Percentiles rank a stretch among this genome's conserved stretches.
phyloP scores from a whole-genome alignment of 768 basidiomycete species.

The Tremella fuciformis region DNA sequence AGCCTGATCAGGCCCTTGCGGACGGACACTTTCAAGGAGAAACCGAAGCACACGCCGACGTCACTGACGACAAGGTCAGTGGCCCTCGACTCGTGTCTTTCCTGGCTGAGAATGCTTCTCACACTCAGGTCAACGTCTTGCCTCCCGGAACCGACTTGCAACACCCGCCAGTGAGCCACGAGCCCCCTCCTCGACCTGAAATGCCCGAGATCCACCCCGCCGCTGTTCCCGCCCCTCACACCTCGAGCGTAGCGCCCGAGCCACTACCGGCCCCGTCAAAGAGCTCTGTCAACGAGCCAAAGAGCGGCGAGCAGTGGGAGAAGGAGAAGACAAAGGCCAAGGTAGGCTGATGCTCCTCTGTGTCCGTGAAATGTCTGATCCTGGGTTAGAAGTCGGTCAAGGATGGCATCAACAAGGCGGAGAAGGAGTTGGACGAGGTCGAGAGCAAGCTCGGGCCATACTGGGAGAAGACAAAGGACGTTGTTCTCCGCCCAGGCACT shows the following conservation, averaged over 20 bases:
- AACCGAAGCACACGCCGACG: conserved; percentile 51
- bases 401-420: conserved; percentile 37
- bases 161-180: conserved; percentile 33
- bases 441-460: conserved; percentile 43
- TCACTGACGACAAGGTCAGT: conserved; percentile 55
- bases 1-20: conserved; percentile 62
- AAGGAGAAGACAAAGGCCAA: conserved; percentile 58
- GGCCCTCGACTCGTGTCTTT: not conserved
- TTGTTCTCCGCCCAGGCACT: conserved; percentile 65
- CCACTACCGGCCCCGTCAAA: conserved; percentile 37
- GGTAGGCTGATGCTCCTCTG: not conserved
- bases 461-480: conserved; percentile 58
- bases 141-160: conserved; percentile 46
- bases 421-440: conserved; percentile 50
- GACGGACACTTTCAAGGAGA: conserved; percentile 56
- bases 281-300: conserved; percentile 29
- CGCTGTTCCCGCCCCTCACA: conserved; percentile 26
- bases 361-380: conserved; percentile 12
- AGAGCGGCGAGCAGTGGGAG: conserved; percentile 28
- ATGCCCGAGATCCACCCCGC: conserved; percentile 22
- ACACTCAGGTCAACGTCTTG: conserved; percentile 39
- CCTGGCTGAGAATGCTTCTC: not conserved
- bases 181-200: conserved; percentile 25
- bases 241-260: conserved; percentile 34
- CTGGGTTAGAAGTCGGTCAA: conserved; percentile 34